Evolutionary conservation across 225 moss, liverwort and hornwort species (phyloP).

Genomic region (Straminergon stramineum): DNA sequence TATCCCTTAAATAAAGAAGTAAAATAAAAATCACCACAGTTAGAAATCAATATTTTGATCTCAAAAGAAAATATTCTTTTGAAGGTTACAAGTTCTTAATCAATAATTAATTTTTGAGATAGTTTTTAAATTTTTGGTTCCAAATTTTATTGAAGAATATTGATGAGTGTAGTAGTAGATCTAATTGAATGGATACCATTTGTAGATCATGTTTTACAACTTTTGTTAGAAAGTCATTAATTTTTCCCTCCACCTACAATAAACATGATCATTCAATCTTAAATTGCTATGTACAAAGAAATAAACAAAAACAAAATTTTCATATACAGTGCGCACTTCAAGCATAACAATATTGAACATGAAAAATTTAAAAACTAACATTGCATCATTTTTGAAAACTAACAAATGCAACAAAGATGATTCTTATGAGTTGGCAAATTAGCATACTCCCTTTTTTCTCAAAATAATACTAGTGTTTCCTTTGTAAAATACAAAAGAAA

Average conservation of each 20-base stretch:
- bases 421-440: no score
- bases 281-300: neutral
- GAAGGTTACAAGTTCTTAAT: neutral
- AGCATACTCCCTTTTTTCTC: no score
- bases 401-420: no score
- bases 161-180: no score
- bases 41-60: neutral
- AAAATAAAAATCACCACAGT: neutral
- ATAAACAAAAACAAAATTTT: neutral
- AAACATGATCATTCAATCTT: neutral
- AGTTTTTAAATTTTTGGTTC: neutral
- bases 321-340: neutral
- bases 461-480: no score
- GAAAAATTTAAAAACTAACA: no score
- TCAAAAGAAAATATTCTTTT: neutral
- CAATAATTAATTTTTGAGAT: neutral
- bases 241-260: rapidly evolving
- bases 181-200: no score
- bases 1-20: neutral
- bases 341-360: neutral
- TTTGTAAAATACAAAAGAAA: no score
- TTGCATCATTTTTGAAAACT: no score
- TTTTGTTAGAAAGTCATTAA: neutral
- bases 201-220: neutral
- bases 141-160: neutral